Evolutionary conservation across 2,329 filamentous ascomycete genomes (phyloP), one percentile per base, ranked within the genome.

Genomic region (Fusarium hostae): DNA sequence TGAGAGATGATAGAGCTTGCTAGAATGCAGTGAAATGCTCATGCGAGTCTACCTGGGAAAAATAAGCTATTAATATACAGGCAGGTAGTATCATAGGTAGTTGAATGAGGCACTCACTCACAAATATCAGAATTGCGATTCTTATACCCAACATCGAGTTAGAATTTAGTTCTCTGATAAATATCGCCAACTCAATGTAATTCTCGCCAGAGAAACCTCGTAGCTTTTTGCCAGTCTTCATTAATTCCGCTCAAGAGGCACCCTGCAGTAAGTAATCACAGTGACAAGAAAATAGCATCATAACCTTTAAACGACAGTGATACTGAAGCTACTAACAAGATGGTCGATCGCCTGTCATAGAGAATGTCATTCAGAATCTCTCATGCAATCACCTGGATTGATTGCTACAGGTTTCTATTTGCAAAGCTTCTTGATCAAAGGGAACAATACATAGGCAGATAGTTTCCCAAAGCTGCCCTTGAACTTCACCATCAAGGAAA

Each of bases 171-270:
- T 22, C 2, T 3, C 3, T 32, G 15, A 48, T 48, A 32, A 6
- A 22, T 0, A 48, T 9, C 9, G 15, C 10, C 12, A 18, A 18
- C 7, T 22, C 10, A 18, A 9, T 3, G 5, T 4, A 2, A 10
- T 10, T 18, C 18, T 10, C 10, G 1, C 12, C 9, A n/a, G 43
- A 45, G 18, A 11, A 48, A 2, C 5, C 7, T 20, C 5, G 22
- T 3, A n/a, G 15, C 6, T 3, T 30, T 18, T 30, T 30, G 26
- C 9, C 20, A 9, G 9, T 11, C 20, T 47, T 47, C 7, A 8
- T 30, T 12, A 16, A n/a, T 13, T 3, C 9, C 26, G 1, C 20
- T 30, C 13, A 22, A 30, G 13, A 9, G 9, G 20, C 2, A 16
- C 6, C 9, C 12, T n/a, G 20, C 2, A 6, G 6, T 22, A 7